phyloP scores from a whole-genome alignment of 495 filamentous ascomycete genomes.

The Penicillium egyptiacum region DNA sequence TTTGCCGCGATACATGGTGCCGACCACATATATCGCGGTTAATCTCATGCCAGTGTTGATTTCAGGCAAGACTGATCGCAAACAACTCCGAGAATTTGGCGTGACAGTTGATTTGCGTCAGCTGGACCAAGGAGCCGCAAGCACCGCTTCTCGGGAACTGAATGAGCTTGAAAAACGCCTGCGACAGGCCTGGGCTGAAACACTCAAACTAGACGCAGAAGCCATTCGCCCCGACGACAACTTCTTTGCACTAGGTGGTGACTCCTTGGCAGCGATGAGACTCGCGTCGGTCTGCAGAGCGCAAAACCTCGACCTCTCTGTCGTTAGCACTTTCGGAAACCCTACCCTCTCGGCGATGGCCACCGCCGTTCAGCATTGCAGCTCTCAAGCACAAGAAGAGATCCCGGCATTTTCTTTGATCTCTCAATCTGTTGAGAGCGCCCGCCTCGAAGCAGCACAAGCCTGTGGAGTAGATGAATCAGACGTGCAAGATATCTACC shows the following conservation, averaged over 20 bases:
- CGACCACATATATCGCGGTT: constrained; percentile 43
- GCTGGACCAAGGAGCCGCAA: constrained; percentile 21
- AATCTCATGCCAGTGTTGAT: constrained; percentile 40
- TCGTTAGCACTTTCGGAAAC: constrained; percentile 46
- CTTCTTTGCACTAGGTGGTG: constrained; percentile 63
- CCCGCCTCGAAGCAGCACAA: constrained; percentile 29
- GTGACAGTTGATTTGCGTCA: constrained; percentile 34
- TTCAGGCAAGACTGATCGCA: constrained; percentile 49
- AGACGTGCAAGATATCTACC: constrained; percentile 54
- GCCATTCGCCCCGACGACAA: constrained; percentile 39
- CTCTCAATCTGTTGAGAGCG: constrained; percentile 30
- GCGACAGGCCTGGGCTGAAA: constrained; percentile 41
- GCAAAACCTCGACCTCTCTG: constrained; percentile 36
- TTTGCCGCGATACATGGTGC: constrained; percentile 48
- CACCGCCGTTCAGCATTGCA: constrained; percentile 17
- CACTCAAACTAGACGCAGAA: constrained; percentile 38
- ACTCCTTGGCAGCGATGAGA: constrained; percentile 62
- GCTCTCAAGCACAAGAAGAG: constrained; percentile 16
- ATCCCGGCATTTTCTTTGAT: constrained; percentile 38
- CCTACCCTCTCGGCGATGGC: constrained; percentile 49
- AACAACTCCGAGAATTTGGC: constrained; percentile 36
- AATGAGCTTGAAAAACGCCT: constrained; percentile 42
- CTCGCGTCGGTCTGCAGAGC: constrained; percentile 40
- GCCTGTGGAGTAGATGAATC: constrained; percentile 30
- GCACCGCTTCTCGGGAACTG: constrained; percentile 25